Conservation (phyloP, 192 early-diverging fungal species). For the Coemansia sp. region DNA sequence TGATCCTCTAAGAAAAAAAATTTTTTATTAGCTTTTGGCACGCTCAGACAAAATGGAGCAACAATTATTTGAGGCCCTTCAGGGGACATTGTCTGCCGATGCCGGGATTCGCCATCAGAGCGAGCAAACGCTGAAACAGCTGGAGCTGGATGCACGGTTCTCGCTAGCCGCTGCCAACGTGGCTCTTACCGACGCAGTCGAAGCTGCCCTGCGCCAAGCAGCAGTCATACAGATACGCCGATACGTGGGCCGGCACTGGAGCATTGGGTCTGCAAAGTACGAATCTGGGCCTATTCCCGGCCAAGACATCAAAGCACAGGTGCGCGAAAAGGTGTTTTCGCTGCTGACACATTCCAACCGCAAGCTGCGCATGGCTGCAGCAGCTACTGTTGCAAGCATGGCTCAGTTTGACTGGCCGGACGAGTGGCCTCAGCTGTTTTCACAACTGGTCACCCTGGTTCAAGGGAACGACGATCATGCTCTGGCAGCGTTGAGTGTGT, state of each 20-base stretch:
- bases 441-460: conserved; percentile 66
- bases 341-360: conserved; percentile 31
- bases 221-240: conserved; percentile 69
- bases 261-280: conserved; percentile 56
- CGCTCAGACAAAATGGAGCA: conserved; percentile 61
- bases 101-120: conserved; percentile 61
- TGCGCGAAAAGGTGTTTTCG: conserved; percentile 41
- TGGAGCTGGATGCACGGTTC: conserved; percentile 60
- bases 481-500: conserved; percentile 85
- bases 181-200: conserved; percentile 60
- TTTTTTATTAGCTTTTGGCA: neutral
- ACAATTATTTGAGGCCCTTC: conserved; percentile 67
- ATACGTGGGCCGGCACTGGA: conserved; percentile 76
- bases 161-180: conserved; percentile 68
- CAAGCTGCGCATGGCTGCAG: conserved; percentile 50
- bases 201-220: conserved; percentile 66
- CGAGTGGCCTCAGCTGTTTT: conserved; percentile 86
- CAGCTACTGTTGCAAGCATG: conserved; percentile 83
- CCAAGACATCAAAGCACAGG: conserved; percentile 39
- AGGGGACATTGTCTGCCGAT: conserved; percentile 68
- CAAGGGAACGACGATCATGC: conserved; percentile 63
- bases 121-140: conserved; percentile 66
- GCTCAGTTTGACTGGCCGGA: conserved; percentile 93
- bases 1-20: too few relatives aligned
- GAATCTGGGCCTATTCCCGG: conserved; percentile 47